phyloP scores from a whole-genome alignment of 768 basidiomycete genomes.

The Agrocybe chaxingu region DNA sequence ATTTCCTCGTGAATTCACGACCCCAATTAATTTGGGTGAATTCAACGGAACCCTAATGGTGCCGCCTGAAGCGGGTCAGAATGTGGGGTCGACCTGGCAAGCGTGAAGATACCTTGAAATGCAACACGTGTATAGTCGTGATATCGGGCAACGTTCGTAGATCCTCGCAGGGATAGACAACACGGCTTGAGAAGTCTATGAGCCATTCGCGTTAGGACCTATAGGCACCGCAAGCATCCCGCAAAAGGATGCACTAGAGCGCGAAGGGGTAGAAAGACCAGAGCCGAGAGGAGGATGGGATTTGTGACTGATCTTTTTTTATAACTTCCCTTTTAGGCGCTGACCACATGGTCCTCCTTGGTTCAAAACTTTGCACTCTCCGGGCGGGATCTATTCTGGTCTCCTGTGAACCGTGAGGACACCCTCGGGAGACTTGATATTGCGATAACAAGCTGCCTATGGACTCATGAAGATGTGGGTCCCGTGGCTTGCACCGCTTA shows the following conservation, averaged over 20 bases:
- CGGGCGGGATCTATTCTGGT: no score
- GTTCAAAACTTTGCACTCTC: no score
- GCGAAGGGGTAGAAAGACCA: constrained; percentile 2
- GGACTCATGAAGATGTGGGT: no score
- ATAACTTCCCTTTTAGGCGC: no score
- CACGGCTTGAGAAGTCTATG: constrained; percentile 16
- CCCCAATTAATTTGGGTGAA: constrained; percentile 76
- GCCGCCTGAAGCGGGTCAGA: constrained; percentile 44
- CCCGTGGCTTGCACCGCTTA: no score
- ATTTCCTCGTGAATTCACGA: constrained; percentile 72
- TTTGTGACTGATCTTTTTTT: background rate
- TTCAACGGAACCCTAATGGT: constrained; percentile 65
- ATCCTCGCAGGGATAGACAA: constrained; percentile 11
- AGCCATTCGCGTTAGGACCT: constrained; percentile 20
- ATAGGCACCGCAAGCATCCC: constrained; percentile 16
- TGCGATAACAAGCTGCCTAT: no score
- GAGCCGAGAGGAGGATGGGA: constrained; percentile 1
- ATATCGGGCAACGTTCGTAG: constrained; percentile 33
- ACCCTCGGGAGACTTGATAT: no score
- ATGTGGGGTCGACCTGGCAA: background rate
- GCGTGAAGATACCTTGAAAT: constrained; percentile 26
- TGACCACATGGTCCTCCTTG: no score
- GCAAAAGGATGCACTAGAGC: background rate
- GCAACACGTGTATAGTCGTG: constrained; percentile 71
- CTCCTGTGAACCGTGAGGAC: no score